phyloP scores from a whole-genome alignment of 2,329 filamentous ascomycete species.

The Penicillium sp. region DNA sequence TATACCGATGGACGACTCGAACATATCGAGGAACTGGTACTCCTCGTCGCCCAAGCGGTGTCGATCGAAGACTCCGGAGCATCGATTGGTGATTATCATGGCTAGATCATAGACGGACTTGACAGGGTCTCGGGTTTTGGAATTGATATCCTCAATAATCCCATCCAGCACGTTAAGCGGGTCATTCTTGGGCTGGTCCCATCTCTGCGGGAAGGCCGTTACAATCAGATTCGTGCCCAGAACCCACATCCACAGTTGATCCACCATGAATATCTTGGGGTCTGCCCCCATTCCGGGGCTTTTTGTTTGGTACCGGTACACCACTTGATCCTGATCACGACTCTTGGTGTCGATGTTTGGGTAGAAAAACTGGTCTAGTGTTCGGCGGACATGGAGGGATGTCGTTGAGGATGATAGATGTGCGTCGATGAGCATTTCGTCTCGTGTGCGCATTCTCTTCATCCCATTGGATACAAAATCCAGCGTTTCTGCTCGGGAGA shows the following conservation, averaged over 20 bases:
- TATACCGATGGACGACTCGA: slow-evolving; percentile 61
- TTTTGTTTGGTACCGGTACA: slow-evolving; percentile 58
- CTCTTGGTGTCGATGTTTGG: slow-evolving; percentile 59
- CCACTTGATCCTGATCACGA: slow-evolving; percentile 64
- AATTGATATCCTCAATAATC: slow-evolving; percentile 65
- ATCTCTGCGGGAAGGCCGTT: slow-evolving; percentile 41
- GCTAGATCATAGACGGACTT: slow-evolving; percentile 63
- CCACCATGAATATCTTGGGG: slow-evolving; percentile 66
- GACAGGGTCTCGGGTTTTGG: slow-evolving; percentile 61
- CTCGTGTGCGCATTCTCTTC: slow-evolving; percentile 34
- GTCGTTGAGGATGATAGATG: slow-evolving; percentile 39
- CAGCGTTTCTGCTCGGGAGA: slow-evolving; percentile 38
- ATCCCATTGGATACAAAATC: slow-evolving; percentile 23
- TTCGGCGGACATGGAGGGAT: slow-evolving; percentile 58
- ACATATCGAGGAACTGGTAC: slow-evolving; percentile 67
- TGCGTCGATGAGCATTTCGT: slow-evolving; percentile 39
- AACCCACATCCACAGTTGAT: slow-evolving; percentile 68
- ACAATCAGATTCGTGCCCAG: slow-evolving; percentile 60
- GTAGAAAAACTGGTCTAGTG: slow-evolving; percentile 66
- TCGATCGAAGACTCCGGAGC: slow-evolving; percentile 61
- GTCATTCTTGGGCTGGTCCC: slow-evolving; percentile 59
- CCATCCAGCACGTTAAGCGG: slow-evolving; percentile 62
- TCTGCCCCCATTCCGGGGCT: slow-evolving; percentile 41
- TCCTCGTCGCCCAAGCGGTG: slow-evolving; percentile 59
- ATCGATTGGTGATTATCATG: slow-evolving; percentile 60